Evolutionary conservation across 2,329 filamentous ascomycete genomes (phyloP).

Genomic region (Epichloe sylvatica): DNA sequence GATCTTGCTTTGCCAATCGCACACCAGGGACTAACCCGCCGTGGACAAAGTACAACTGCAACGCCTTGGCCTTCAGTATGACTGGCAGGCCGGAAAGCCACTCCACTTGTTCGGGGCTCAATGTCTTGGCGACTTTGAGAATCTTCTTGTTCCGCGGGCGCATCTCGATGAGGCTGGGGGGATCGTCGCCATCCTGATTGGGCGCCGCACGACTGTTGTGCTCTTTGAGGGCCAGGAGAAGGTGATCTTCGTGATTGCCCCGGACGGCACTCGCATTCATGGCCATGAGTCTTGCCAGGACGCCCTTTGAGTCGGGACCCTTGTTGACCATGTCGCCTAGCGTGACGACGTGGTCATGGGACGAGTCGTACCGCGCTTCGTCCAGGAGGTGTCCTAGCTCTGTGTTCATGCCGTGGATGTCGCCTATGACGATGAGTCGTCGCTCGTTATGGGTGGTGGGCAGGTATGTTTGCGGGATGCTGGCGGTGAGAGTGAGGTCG

Average conservation of each 20-base stretch:
- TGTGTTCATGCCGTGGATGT: slow-evolving; percentile 77
- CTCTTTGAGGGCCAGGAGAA: slow-evolving; percentile 51
- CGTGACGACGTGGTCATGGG: slow-evolving; percentile 57
- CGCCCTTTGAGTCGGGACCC: slow-evolving; percentile 67
- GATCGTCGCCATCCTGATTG: slow-evolving; percentile 10
- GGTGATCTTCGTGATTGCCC: slow-evolving; percentile 82
- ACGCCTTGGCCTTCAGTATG: slow-evolving; percentile 57
- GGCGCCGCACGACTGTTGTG: slow-evolving; percentile 14
- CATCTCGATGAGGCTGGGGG: slow-evolving; percentile 10
- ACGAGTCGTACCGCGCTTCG: slow-evolving; percentile 46
- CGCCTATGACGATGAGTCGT: slow-evolving; percentile 69
- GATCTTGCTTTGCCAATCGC: slow-evolving; percentile 54
- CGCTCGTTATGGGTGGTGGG: slow-evolving; percentile 27
- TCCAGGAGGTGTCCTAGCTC: slow-evolving; percentile 53
- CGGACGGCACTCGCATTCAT: slow-evolving; percentile 69
- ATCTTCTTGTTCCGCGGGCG: slow-evolving; percentile 24
- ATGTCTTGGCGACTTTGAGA: slow-evolving; percentile 41
- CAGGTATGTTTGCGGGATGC: slow-evolving; percentile 17
- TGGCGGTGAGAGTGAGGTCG: slow-evolving; percentile 16
- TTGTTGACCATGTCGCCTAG: slow-evolving; percentile 73
- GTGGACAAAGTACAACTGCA: slow-evolving; percentile 62
- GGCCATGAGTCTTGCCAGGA: slow-evolving; percentile 60
- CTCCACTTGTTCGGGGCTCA: slow-evolving; percentile 43
- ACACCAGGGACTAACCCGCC: slow-evolving; percentile 71
- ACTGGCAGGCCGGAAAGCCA: slow-evolving; percentile 63